Evolutionary conservation across 2,329 filamentous ascomycete species (phyloP).

Genomic region (Diaporthe caulivora): DNA sequence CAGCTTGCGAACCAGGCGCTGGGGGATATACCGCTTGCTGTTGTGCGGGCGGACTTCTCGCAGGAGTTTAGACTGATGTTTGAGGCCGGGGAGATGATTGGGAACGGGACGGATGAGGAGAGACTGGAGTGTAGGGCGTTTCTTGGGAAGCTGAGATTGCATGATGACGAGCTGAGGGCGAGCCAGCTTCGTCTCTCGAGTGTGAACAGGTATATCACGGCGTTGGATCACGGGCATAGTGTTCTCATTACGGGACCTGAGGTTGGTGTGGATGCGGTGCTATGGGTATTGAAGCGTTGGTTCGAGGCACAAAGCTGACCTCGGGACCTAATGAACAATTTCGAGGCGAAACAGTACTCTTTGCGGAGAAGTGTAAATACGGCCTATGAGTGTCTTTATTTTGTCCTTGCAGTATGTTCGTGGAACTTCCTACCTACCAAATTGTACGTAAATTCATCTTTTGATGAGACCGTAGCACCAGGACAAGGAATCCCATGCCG

Average conservation of each 20-base stretch:
- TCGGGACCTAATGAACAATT: not conserved
- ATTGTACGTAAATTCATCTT: not conserved
- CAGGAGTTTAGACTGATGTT: constrained; percentile 19
- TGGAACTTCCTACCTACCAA: not conserved
- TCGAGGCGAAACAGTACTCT: not conserved
- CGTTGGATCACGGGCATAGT: constrained; percentile 16
- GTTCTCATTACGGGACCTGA: constrained; percentile 1
- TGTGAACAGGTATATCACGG: constrained; percentile 22
- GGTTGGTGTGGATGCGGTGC: constrained; percentile 8
- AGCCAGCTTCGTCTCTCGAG: constrained; percentile 11
- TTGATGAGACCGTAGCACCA: not conserved
- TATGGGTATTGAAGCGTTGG: constrained; percentile 9
- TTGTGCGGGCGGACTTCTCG: constrained; percentile 19
- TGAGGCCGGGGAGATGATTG: constrained; percentile 2
- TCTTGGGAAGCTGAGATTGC: constrained; percentile 5
- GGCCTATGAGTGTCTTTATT: not conserved
- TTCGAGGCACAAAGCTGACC: not conserved
- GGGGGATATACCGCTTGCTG: not conserved
- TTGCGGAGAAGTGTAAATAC: not conserved
- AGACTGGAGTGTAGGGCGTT: constrained; percentile 15
- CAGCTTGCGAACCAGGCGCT: constrained; percentile 5
- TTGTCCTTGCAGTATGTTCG: not conserved
- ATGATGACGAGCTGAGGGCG: constrained; percentile 16
- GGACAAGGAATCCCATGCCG: not conserved
- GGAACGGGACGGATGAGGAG: constrained; percentile 9